Base-by-base conservation (phyloP, 371 early-diverging fungal genomes). In the Mucor saturninus region DNA sequence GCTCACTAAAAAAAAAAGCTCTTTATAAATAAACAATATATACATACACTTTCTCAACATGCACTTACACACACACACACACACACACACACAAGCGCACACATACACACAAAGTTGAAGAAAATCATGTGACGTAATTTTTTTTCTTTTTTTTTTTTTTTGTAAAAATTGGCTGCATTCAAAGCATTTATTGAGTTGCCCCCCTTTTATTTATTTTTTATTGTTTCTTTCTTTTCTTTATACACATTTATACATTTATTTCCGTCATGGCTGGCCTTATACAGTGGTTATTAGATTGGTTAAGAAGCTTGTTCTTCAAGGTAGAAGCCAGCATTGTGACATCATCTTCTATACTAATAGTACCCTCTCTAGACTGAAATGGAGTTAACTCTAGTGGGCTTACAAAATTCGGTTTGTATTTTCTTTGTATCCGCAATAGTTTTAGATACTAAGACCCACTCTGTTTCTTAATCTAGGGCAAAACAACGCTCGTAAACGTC, bases 401-500 rank as follows among this genome's bases (percentile, higher is more conserved):
- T 98, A 57, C 98, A 98, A 79, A 95, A 97, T 30, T 50, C 50
- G 50, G 50, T 30, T 28, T 11, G 30, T 50, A 30, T 3, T 13
- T 10, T 50, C 11, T 28, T 30, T 3, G 21, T 26, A 4, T 42
- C 13, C 26, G 5, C 26, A 7, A 11, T 46, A 28, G 3, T 26
- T 28, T 48, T 3, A 28, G 9, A 28, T 28, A 28, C 28, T 6
- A 5, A 5, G 10, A 48, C 50, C 28, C 30, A 7, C 21, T 11
- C 10, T 50, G 10, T 30, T 11, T 50, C 5, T 15, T 15, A 21
- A 8, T 8, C 78, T 94, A 95, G 62, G 99, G 99, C 55, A 98
- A 98, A 74, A 98, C 98, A 5, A 98, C 98, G 3, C 87, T 98
- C 5, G 97, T 98, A 9, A 97, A 97, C 71, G 97, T 97, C 35